Conservation (phyloP, 257 asterid species). For the Scutellaria baicalensis region DNA sequence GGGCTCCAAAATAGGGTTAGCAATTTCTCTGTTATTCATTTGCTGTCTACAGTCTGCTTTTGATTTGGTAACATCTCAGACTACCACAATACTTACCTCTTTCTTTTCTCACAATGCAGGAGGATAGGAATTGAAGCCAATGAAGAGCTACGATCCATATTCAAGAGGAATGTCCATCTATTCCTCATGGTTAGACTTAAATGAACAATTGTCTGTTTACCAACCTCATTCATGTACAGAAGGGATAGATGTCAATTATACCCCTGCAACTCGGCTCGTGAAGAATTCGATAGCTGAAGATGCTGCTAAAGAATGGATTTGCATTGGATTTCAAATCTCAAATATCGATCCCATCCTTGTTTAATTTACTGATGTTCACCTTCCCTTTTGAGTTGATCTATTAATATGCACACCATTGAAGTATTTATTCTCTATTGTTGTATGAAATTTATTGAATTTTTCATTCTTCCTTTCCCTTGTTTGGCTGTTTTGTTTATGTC, state of each 20-base stretch:
- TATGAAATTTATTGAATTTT: too few relatives aligned
- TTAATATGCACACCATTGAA: too few relatives aligned
- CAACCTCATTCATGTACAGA: slow-evolving; percentile 3
- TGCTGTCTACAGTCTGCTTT: neutral
- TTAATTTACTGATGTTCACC: neutral
- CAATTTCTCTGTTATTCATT: neutral
- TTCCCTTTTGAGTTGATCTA: neutral
- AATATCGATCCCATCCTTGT: neutral
- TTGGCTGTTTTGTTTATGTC: too few relatives aligned
- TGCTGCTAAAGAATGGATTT: neutral
- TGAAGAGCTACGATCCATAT: slow-evolving; percentile 79
- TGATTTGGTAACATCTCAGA: neutral
- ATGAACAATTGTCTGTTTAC: slow-evolving; percentile 11
- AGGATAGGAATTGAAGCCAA: slow-evolving; percentile 91
- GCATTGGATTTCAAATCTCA: neutral
- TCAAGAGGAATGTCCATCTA: slow-evolving; percentile 80
- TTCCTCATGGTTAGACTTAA: slow-evolving; percentile 76
- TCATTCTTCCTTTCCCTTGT: too few relatives aligned
- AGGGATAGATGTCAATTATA: neutral
- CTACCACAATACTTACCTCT: neutral
- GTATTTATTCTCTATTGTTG: too few relatives aligned
- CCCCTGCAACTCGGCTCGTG: slow-evolving; percentile 1
- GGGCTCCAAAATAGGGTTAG: slow-evolving; percentile 87
- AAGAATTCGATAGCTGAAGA: neutral
- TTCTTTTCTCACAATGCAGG: slow-evolving; percentile 32